A percentile compares a stretch with the other conserved stretches of the same genome.
These are phyloP conservation scores for Chimonanthus praecox DNA, from an alignment of 164 flowering plant species.

Conservation along the genomic window DNA sequence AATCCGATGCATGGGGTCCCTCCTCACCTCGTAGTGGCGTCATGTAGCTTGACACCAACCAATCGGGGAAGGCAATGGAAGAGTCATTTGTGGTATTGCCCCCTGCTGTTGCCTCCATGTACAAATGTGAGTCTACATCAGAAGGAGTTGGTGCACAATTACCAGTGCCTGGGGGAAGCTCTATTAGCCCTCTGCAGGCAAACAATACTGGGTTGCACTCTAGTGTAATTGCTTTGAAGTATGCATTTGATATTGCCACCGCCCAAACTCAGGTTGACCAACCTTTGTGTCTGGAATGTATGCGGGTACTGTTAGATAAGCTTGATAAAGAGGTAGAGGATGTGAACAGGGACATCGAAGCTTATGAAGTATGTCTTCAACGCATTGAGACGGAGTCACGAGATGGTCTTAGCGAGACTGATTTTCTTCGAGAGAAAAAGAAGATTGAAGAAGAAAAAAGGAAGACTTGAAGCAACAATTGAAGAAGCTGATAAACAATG, in stretches of 20 bases:
- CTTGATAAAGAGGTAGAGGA: conserved; percentile 99
- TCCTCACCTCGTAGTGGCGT: conserved; percentile 67
- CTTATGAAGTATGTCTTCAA: conserved; percentile 91
- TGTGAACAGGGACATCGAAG: conserved; percentile 84
- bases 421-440: conserved; percentile 79
- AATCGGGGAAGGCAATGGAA: conserved; percentile 76
- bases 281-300: conserved; percentile 94
- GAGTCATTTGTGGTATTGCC: conserved; percentile 95
- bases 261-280: conserved; percentile 94
- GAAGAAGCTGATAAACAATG: conserved; percentile 82
- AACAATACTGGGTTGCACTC: conserved; percentile 78
- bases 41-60: conserved; percentile 43
- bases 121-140: conserved; percentile 60
- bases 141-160: conserved; percentile 52
- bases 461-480: conserved; percentile 79
- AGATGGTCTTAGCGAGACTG: conserved; percentile 80
- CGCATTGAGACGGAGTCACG: conserved; percentile 76
- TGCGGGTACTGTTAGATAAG: conserved; percentile 88
- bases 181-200: conserved; percentile 38
- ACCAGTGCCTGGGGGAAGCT: conserved; percentile 45
- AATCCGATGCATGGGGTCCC: conserved; percentile 54
- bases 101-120: conserved; percentile 76
- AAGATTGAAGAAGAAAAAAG: conserved; percentile 97
- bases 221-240: conserved; percentile 72
- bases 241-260: conserved; percentile 91